A percentile compares a stretch with the other conserved stretches of the same genome.
phyloP scores from a whole-genome alignment of 805 yeast genomes.

The Starmerella scarabaei region DNA sequence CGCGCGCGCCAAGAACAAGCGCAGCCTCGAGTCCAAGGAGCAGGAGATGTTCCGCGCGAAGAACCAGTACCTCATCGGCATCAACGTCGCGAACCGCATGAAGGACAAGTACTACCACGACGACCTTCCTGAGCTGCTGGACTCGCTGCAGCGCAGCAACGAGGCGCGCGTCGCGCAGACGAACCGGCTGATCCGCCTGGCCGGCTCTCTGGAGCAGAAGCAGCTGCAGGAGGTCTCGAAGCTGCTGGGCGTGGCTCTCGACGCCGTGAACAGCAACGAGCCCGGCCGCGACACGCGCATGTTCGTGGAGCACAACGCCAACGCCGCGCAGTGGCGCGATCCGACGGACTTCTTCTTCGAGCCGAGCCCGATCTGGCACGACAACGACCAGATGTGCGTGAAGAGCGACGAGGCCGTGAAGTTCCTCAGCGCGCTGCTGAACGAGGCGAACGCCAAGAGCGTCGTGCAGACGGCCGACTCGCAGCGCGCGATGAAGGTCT shows the following conservation, averaged over 20 bases:
- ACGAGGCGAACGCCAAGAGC: slow-evolving; percentile 30
- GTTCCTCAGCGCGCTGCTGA: slow-evolving; percentile 28
- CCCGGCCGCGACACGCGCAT: slow-evolving; percentile 71
- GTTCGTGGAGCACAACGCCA: slow-evolving; percentile 78
- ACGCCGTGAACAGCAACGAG: slow-evolving; percentile 52
- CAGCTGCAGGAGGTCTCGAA: slow-evolving; percentile 34
- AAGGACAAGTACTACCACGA: slow-evolving; percentile 89
- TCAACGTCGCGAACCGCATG: slow-evolving; percentile 74
- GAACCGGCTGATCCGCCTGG: slow-evolving; percentile 53
- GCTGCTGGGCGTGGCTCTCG: slow-evolving; percentile 39
- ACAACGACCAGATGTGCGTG: slow-evolving; percentile 60
- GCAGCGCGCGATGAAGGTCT: slow-evolving; percentile 23
- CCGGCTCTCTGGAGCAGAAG: slow-evolving; percentile 47
- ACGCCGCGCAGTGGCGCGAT: slow-evolving; percentile 51
- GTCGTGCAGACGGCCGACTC: slow-evolving; percentile 16
- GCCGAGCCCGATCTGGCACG: slow-evolving; percentile 94
- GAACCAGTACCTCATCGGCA: slow-evolving; percentile 65
- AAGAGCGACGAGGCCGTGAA: slow-evolving; percentile 31
- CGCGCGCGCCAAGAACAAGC: slow-evolving; percentile 63
- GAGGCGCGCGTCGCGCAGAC: slow-evolving; percentile 62
- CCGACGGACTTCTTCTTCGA: slow-evolving; percentile 74
- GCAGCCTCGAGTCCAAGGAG: slow-evolving; percentile 50
- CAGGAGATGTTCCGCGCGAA: slow-evolving; percentile 78
- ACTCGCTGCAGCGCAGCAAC: slow-evolving; percentile 67
- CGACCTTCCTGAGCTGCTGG: slow-evolving; percentile 83